phyloP scores from a whole-genome alignment of 805 yeast genomes.

The Lipomyces spencermartinsiae region DNA sequence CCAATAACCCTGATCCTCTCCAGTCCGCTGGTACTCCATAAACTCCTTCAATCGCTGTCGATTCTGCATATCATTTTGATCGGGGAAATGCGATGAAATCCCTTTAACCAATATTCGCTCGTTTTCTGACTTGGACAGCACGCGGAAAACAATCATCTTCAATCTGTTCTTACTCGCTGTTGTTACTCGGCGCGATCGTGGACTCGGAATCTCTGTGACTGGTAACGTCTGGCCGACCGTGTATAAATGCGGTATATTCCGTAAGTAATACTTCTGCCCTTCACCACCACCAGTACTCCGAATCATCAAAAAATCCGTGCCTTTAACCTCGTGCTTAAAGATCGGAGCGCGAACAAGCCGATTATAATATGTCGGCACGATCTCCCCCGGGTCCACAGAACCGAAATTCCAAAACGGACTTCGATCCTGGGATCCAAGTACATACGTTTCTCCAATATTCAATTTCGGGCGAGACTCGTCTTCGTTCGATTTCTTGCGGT shows the following conservation, averaged over 20 bases:
- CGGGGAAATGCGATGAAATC: conserved; percentile 91
- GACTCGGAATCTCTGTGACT: conserved; percentile 94
- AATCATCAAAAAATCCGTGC: conserved; percentile 82
- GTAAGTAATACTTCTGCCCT: conserved; percentile 70
- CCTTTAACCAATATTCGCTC: conserved; percentile 84
- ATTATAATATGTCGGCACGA: conserved; percentile 92
- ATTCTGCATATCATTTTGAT: conserved; percentile 96
- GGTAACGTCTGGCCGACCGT: conserved; percentile 94
- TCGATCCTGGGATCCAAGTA: conserved; percentile 92
- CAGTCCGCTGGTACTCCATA: conserved; percentile 95
- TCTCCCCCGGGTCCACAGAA: conserved; percentile 90
- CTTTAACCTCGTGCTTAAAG: conserved; percentile 78
- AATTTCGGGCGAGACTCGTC: conserved; percentile 88
- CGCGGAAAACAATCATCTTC: conserved; percentile 91
- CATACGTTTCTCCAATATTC: conserved; percentile 92
- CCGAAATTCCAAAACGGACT: conserved; percentile 99
- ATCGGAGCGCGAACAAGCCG: conserved; percentile 92
- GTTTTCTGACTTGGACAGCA: conserved; percentile 74
- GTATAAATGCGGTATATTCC: conserved; percentile 73
- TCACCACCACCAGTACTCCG: conserved; percentile 75
- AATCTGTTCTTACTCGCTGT: conserved; percentile 88
- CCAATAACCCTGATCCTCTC: conserved; percentile 96
- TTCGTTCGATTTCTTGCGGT: conserved; percentile 79
- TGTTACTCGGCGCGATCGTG: conserved; percentile 94
- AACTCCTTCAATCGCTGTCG: conserved; percentile 94